These are phyloP conservation scores for Arachis hypogaea DNA, from an alignment of 306 rosid species.

Conservation along the genomic window DNA sequence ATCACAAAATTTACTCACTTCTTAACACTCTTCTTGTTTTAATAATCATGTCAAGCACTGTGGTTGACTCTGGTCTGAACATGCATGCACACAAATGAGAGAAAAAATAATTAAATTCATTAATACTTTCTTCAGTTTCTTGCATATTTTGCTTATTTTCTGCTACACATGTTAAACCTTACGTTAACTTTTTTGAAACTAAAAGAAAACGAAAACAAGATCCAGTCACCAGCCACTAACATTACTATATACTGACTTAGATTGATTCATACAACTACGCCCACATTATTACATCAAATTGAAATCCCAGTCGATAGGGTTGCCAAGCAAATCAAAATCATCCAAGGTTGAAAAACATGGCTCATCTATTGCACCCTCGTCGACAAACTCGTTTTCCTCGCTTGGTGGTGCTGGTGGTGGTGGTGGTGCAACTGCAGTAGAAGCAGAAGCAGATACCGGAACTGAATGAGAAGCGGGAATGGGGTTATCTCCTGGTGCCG, in stretches of 20 bases:
- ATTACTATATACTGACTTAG: no score
- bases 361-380: neutral
- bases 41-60: no score
- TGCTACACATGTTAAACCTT: neutral
- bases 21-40: no score
- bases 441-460: neutral
- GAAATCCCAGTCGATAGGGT: neutral
- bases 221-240: no score
- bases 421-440: neutral
- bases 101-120: no score
- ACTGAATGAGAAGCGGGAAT: no score
- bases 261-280: neutral
- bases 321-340: neutral
- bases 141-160: neutral
- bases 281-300: neutral
- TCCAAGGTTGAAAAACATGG: neutral
- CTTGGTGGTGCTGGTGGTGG: neutral
- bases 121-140: neutral
- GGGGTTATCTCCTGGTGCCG: neutral
- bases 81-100: neutral
- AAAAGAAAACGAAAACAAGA: no score
- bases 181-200: no score
- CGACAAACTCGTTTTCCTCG: neutral
- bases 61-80: no score
- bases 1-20: no score